Evolutionary conservation across 2,329 filamentous ascomycete species (phyloP).

Genomic region (Beauveria sp.): DNA sequence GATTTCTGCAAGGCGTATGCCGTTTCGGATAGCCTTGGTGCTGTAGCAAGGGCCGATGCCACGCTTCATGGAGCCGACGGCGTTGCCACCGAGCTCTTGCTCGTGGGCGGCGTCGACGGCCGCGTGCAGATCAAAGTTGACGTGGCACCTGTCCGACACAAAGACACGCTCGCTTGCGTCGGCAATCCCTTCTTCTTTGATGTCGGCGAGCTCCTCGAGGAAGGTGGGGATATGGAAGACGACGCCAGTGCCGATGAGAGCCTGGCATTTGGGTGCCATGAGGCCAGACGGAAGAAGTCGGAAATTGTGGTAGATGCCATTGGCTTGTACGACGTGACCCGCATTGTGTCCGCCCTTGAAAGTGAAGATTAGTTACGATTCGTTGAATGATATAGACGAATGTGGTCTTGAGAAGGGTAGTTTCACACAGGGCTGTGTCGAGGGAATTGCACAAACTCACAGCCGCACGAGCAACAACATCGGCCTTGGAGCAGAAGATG

Average conservation of each 20-base stretch:
- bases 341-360: neutral
- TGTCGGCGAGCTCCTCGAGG: conserved; percentile 24
- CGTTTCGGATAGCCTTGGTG: conserved; percentile 40
- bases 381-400: neutral
- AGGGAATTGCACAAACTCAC: neutral
- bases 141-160: conserved; percentile 52
- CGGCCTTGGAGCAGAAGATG: conserved; percentile 1
- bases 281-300: conserved; percentile 3
- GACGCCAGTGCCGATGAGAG: conserved; percentile 3
- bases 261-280: neutral
- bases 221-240: conserved; percentile 9
- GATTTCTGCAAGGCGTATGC: conserved; percentile 56
- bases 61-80: conserved; percentile 23
- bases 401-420: neutral
- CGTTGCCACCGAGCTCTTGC: conserved; percentile 29
- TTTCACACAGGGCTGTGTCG: neutral
- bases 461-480: conserved; percentile 2
- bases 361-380: neutral
- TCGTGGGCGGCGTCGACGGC: conserved; percentile 61
- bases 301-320: conserved; percentile 7
- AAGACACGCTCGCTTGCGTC: conserved; percentile 40
- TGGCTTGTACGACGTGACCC: conserved; percentile 2
- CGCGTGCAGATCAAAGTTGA: conserved; percentile 56
- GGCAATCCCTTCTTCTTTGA: conserved; percentile 27
- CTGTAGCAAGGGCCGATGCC: conserved; percentile 16